Conservation (phyloP, 441 rosid genomes). For the Syzygium malaccense region DNA sequence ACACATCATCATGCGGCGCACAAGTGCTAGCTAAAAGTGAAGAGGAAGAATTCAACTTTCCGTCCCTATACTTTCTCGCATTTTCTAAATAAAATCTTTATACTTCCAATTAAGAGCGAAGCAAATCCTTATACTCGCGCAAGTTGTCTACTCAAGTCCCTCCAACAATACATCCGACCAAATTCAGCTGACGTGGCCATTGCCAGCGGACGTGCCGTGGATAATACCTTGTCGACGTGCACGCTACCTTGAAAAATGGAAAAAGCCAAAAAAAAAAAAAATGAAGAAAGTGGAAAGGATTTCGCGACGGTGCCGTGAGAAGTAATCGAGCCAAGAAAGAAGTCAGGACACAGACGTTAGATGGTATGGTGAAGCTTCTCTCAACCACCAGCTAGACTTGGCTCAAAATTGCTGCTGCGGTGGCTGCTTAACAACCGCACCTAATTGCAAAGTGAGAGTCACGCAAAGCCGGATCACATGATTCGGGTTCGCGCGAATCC, state of each 20-base stretch:
- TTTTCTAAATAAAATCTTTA: background rate
- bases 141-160: background rate
- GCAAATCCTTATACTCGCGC: background rate
- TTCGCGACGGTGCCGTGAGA: background rate
- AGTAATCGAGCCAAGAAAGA: background rate
- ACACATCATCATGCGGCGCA: no score
- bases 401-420: background rate
- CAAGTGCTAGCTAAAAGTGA: no score
- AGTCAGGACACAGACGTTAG: background rate
- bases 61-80: background rate
- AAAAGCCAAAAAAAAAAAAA: background rate
- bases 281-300: background rate
- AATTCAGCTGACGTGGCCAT: background rate
- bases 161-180: background rate
- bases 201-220: background rate
- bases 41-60: background rate
- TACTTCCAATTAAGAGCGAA: background rate
- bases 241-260: background rate
- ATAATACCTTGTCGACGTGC: rapidly evolving
- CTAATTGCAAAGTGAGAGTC: background rate
- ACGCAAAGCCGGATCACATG: background rate
- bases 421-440: background rate
- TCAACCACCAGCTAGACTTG: background rate
- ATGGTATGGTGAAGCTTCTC: background rate
- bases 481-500: background rate